Evolutionary conservation across 345 rosid genomes (phyloP), one percentile per base, ranked within the genome.

Genomic region (Moricandia moricandioides): DNA sequence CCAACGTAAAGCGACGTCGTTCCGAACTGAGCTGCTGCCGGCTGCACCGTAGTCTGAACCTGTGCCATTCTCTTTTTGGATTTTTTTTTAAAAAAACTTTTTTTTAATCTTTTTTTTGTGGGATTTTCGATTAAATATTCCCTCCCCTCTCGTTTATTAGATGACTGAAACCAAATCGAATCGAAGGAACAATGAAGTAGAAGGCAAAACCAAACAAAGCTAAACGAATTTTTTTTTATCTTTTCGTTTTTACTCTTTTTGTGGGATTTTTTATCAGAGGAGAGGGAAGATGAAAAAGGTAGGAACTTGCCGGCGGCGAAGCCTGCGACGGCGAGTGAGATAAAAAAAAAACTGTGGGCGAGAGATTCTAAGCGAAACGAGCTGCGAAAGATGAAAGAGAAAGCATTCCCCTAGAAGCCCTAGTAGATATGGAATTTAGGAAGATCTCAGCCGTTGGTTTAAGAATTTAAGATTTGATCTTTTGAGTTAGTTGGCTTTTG

Each of bases 1-100:
- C 98, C 97, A 2, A 93, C 97, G 64, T 89, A 93, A 29, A 93
- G 96, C 79, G 98, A 93, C 34, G 96, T 88, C 65, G 93, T 76
- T 6, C 74, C 85, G 34, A 84, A 85, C 74, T 86, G 93, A 51
- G 63, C 16, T 16, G 29, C 65, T 8, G 76, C 16, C 0, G 35
- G n/a, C 63, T 69, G 29, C 52, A n/a, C 52, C 54, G 54, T 43
- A 0, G 49, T 43, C 49, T 47, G 54, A 81, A 81, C 84, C 79
- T 87, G 96, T 5, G 88, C 89, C 91, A 89, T 87, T 71, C 12
- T 65, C 61, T 60, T 68, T 73, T 75, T 60, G 10, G 55, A 0
- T 45, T 13, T 11, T 39, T 39, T 75, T 75, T 67, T 17, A 8
- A 60, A 58, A 31, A n/a, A n/a, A n/a, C n/a, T n/a, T 58, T 74